Percentiles rank a stretch among this genome's conserved stretches.
These are phyloP conservation scores for Trametes cingulata DNA, from an alignment of 768 basidiomycete genomes.

Conservation along the genomic window DNA sequence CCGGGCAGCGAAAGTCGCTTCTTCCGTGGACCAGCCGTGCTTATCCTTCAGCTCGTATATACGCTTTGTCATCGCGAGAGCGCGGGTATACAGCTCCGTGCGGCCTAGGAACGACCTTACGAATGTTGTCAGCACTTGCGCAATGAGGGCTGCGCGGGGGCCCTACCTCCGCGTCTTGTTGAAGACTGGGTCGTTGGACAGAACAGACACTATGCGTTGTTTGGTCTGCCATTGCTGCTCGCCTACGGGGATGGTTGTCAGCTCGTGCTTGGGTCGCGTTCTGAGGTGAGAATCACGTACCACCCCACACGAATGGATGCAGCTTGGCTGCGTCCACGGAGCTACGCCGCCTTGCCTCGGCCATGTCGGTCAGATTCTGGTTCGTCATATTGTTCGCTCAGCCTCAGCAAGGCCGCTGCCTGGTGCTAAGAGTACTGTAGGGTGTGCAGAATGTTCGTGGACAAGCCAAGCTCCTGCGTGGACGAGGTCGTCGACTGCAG, in stretches of 20 bases:
- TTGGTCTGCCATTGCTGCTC: conserved; percentile 51
- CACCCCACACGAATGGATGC: conserved; percentile 53
- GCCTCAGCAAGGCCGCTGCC: too few relatives aligned
- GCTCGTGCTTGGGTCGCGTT: conserved; percentile 28
- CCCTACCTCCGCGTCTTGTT: conserved; percentile 57
- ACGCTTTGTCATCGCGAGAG: conserved; percentile 53
- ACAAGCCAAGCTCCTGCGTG: too few relatives aligned
- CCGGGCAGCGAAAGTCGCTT: conserved; percentile 47
- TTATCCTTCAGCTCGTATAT: conserved; percentile 58
- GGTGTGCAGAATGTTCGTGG: too few relatives aligned
- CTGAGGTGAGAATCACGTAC: conserved; percentile 21
- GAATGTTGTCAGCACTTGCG: neutral
- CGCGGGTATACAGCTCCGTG: conserved; percentile 57
- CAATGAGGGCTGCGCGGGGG: neutral
- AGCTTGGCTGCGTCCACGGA: conserved; percentile 45
- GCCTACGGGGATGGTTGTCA: conserved; percentile 38
- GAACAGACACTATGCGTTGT: conserved; percentile 42
- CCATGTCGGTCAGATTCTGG: conserved; percentile 44
- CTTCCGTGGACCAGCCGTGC: conserved; percentile 53
- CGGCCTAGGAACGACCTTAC: conserved; percentile 58
- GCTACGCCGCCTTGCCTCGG: conserved; percentile 44
- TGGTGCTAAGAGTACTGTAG: too few relatives aligned
- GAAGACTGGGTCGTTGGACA: conserved; percentile 58
- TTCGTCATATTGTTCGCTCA: neutral
- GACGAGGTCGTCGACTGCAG: too few relatives aligned